Conservation (phyloP, 345 rosid genomes). For the Lagerstroemia speciosa region DNA sequence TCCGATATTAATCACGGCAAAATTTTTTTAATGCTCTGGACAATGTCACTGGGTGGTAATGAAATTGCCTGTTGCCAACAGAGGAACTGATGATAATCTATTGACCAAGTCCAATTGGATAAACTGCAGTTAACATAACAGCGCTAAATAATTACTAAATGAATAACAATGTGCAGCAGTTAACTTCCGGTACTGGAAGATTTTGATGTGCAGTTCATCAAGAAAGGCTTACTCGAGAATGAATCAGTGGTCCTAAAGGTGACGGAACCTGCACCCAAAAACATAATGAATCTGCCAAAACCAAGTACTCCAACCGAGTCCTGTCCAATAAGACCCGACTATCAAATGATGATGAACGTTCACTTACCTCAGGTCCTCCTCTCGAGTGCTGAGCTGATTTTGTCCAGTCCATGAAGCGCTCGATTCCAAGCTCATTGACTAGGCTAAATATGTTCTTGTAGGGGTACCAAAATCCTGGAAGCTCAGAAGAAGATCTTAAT, state of each 20-base stretch:
- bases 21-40: neutral
- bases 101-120: slow-evolving; percentile 33
- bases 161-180: neutral
- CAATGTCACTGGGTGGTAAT: neutral
- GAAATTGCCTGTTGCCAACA: slow-evolving; percentile 47
- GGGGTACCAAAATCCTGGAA: slow-evolving; percentile 53
- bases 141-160: neutral
- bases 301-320: neutral
- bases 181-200: neutral
- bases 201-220: neutral
- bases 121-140: slow-evolving; percentile 33
- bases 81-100: slow-evolving; percentile 41
- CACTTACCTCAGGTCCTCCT: slow-evolving; percentile 38
- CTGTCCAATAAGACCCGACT: neutral
- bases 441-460: slow-evolving; percentile 42
- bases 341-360: neutral
- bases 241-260: slow-evolving; percentile 44
- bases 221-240: slow-evolving; percentile 32
- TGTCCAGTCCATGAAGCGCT: slow-evolving; percentile 38
- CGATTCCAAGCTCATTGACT: slow-evolving; percentile 38
- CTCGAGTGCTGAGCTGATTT: slow-evolving; percentile 36
- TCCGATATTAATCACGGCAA: neutral
- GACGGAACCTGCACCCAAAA: slow-evolving; percentile 42
- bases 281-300: neutral
- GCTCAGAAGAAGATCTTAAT: neutral